Conservation (phyloP, 805 yeast genomes). For the Scheffersomyces coipomensis region DNA sequence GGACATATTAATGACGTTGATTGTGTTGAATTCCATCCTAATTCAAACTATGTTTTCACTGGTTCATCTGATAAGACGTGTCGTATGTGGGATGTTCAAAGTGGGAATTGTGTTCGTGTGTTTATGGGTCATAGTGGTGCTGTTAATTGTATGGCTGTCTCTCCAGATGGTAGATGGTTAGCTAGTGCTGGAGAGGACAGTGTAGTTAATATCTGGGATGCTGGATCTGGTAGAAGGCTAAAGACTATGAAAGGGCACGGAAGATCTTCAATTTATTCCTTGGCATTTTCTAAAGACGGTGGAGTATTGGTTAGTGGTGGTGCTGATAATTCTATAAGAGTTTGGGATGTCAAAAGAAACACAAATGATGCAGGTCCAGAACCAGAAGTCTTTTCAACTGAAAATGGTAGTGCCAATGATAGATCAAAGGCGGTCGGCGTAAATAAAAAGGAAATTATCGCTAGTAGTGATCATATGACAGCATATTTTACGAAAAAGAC, state of each 20-base stretch:
- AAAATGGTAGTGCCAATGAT: conserved; percentile 9
- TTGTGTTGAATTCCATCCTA: conserved; percentile 92
- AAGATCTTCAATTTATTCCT: conserved; percentile 76
- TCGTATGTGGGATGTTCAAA: conserved; percentile 95
- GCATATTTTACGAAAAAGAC: conserved; percentile 92
- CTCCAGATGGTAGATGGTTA: conserved; percentile 96
- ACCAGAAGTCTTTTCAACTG: conserved; percentile 62
- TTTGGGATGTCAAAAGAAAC: conserved; percentile 91
- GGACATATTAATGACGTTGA: conserved; percentile 98
- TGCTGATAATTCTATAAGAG: conserved; percentile 88
- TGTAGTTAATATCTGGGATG: conserved; percentile 87
- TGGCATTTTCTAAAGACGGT: conserved; percentile 85
- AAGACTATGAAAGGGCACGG: conserved; percentile 97
- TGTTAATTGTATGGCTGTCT: conserved; percentile 77
- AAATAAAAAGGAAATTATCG: conserved; percentile 68
- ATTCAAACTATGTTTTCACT: conserved; percentile 89
- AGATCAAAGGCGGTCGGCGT: conserved; percentile 35
- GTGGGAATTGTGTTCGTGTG: conserved; percentile 86
- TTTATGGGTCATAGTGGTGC: conserved; percentile 94
- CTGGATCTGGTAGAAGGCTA: conserved; percentile 83
- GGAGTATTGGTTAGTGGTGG: conserved; percentile 87
- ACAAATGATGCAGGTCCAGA: conserved; percentile 76
- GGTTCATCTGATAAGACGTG: conserved; percentile 95
- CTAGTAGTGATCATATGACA: conserved; percentile 87
- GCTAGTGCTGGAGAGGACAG: conserved; percentile 96